phyloP scores from a whole-genome alignment of 1,284 basidiomycete species.

The Ustilago vetiveriae region DNA sequence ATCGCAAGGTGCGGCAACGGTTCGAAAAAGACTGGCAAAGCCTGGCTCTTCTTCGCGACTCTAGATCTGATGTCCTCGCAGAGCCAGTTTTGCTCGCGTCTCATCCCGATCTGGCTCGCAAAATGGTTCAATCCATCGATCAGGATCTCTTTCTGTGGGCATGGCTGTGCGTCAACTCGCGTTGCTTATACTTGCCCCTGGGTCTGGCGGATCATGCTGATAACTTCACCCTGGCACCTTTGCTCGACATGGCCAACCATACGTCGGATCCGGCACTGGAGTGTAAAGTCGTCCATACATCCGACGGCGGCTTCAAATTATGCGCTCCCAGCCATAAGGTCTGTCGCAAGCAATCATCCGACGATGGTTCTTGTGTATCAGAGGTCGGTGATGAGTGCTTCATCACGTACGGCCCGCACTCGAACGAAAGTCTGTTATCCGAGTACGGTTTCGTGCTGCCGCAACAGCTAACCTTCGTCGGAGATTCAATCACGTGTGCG shows the following conservation, averaged over 20 bases:
- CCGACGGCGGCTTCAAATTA: constrained; percentile 46
- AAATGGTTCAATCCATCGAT: constrained; percentile 5
- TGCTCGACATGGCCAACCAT: constrained; percentile 66
- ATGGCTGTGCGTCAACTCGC: constrained; percentile 62
- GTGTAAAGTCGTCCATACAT: constrained; percentile 50
- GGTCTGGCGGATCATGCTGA: constrained; percentile 50
- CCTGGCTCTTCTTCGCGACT: constrained; percentile 12
- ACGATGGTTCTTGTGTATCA: neutral
- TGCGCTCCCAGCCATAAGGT: constrained; percentile 26
- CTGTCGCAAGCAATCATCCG: neutral
- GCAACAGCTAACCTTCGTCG: neutral
- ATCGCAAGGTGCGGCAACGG: constrained; percentile 24
- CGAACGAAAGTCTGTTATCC: constrained; percentile 50
- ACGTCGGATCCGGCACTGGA: constrained; percentile 40
- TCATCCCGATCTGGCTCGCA: constrained; percentile 6
- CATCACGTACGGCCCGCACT: constrained; percentile 62
- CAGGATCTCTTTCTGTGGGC: constrained; percentile 43
- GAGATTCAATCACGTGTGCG: neutral
- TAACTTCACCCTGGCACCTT: constrained; percentile 62
- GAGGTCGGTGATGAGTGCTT: constrained; percentile 51
- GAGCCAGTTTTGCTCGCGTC: constrained; percentile 14
- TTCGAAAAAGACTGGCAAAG: constrained; percentile 47
- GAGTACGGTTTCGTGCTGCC: constrained; percentile 63
- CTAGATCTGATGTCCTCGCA: constrained; percentile 10
- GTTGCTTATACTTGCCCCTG: constrained; percentile 60